Base-by-base conservation (phyloP, 768 basidiomycete species). In the Hydnum rufescens region DNA sequence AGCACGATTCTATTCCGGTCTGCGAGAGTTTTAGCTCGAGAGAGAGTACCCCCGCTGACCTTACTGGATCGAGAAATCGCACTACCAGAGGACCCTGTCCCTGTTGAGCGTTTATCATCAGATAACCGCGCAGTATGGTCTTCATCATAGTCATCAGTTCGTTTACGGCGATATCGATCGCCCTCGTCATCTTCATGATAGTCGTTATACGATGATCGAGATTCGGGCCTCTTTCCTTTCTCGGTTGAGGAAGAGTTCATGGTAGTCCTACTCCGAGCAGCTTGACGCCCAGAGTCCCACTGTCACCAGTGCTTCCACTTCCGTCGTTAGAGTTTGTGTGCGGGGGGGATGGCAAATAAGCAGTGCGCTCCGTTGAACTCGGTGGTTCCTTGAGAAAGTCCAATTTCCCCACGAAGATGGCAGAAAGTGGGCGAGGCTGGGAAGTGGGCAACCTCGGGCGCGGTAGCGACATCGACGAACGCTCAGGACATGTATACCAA, bases 321-420 rank as follows among this genome's bases (percentile, higher is more conserved):
- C 81, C 80, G 63, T 82, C 82, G 1, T 82, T 85, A 6, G 83
- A 86, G 61, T 85, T 86, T 19, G 85, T 83, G 26, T 82, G 83
- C 42, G 85, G 85, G 0, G 85, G 85, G 23, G 82, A 85, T 1
- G 85, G 84, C 3, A 87, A 63, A 4, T 84, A 83, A 3, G 29
- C 28, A 18, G 26, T 55, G 30, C 32, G 46, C 22, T 19, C 28
- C 25, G 34, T 42, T 49, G 48, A 32, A 16, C 18, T 4, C 16
- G 16, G 25, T 49, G 13, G 53, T 5, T 53, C 26, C 34, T 43
- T 29, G 32, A 18, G 18, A 18, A 50, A 18, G 51, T 42, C 50
- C 30, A 50, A 29, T 30, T 55, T 47, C 31, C 55, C 55, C 16
- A 56, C 31, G 49, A 56, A 56, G 31, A 56, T 56, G 49, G 55